Conservation (phyloP, 2,329 filamentous ascomycete species). For the Talaromyces islandicus region DNA sequence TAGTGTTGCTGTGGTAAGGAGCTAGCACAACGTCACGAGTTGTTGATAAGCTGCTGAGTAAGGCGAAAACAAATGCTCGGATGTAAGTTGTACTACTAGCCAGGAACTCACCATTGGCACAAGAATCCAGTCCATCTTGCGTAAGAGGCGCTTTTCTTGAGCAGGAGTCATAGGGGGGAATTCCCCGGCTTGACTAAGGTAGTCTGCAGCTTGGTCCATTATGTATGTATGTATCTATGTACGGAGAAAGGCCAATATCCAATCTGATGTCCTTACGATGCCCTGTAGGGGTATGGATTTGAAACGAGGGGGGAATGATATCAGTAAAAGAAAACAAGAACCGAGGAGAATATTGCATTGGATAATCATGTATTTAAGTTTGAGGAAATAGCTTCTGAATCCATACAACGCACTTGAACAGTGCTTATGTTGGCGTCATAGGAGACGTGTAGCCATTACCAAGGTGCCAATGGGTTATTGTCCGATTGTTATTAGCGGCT, state of each 20-base stretch:
- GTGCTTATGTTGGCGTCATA: not conserved
- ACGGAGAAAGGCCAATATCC: not conserved
- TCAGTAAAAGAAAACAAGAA: not conserved
- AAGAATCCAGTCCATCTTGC: conserved; percentile 51
- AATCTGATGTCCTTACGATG: not conserved
- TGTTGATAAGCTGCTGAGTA: not conserved
- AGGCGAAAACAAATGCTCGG: not conserved
- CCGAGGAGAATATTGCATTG: not conserved
- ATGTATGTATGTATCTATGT: not conserved
- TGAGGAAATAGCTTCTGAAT: not conserved
- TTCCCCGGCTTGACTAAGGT: conserved; percentile 15
- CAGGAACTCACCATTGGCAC: conserved; percentile 48
- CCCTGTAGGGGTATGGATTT: not conserved
- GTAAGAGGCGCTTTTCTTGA: conserved; percentile 28
- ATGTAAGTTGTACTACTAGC: not conserved
- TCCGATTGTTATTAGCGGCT: not conserved
- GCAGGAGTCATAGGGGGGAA: conserved; percentile 18
- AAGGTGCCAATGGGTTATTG: not conserved
- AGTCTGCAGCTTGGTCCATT: conserved; percentile 22
- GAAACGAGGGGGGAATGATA: not conserved
- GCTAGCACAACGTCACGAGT: not conserved
- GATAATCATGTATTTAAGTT: not conserved
- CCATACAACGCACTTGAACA: not conserved
- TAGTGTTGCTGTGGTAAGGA: conserved; percentile 21
- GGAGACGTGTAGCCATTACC: not conserved